Conservation (phyloP, 2,329 filamentous ascomycete species). For the Colletotrichum musae region DNA sequence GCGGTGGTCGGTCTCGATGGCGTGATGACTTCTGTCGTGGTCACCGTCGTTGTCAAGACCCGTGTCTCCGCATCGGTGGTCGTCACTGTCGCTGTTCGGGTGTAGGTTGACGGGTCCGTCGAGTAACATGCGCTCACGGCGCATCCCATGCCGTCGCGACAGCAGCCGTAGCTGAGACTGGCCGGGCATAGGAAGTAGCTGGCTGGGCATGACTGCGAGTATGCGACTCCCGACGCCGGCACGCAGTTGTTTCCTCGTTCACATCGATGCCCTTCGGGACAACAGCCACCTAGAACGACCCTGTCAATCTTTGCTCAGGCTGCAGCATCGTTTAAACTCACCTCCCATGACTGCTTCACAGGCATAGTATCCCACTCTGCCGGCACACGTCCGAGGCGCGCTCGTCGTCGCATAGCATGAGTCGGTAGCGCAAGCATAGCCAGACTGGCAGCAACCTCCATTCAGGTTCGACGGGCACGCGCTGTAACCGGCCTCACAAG, state of each 20-base stretch:
- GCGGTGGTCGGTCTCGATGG: constrained; percentile 49
- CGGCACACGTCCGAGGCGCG: constrained; percentile 56
- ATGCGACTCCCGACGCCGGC: constrained; percentile 58
- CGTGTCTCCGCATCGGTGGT: constrained; percentile 59
- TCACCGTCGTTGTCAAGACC: constrained; percentile 57
- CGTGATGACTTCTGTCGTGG: constrained; percentile 56
- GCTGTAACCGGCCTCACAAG: constrained; percentile 46
- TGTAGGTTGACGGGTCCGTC: constrained; percentile 61
- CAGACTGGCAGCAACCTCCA: constrained; percentile 64
- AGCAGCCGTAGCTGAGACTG: constrained; percentile 68
- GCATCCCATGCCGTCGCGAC: constrained; percentile 64
- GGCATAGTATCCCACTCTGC: constrained; percentile 54
- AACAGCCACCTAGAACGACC: constrained; percentile 56
- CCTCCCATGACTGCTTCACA: constrained; percentile 57
- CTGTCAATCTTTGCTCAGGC: constrained; percentile 17
- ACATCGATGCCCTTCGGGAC: constrained; percentile 62
- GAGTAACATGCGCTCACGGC: constrained; percentile 63
- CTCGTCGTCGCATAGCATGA: constrained; percentile 64
- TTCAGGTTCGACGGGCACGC: constrained; percentile 56
- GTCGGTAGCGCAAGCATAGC: constrained; percentile 63
- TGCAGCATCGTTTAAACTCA: constrained; percentile 44
- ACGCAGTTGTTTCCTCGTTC: constrained; percentile 56
- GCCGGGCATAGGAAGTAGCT: constrained; percentile 65
- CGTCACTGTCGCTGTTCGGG: constrained; percentile 59
- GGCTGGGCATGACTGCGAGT: constrained; percentile 58